These are phyloP conservation scores for Cladosporium phlei DNA, from an alignment of 2,329 filamentous ascomycete species.

Conservation along the genomic window DNA sequence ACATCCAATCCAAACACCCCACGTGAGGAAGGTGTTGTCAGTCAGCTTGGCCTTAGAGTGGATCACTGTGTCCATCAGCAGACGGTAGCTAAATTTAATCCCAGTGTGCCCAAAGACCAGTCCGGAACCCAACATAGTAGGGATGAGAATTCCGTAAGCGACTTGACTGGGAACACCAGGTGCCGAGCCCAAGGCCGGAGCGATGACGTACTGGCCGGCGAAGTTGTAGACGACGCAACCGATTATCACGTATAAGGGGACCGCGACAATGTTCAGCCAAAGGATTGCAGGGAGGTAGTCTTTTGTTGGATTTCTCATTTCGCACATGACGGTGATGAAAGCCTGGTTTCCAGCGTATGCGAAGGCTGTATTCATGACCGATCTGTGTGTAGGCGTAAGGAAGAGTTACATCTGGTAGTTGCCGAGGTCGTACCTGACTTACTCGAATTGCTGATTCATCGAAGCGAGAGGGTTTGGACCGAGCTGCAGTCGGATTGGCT, in stretches of 20 bases:
- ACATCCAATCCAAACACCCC: conserved; percentile 9
- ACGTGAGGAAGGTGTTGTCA: conserved; percentile 6
- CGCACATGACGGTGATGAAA: conserved; percentile 9
- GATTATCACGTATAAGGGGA: conserved; percentile 6
- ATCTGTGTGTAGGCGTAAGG: no score
- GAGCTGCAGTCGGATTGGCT: conserved; percentile 1
- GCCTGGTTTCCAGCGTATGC: conserved; percentile 7
- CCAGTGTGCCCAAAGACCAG: conserved; percentile 6
- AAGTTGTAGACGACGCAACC: conserved; percentile 4
- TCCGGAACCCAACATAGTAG: conserved; percentile 8
- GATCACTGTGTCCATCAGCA: conserved; percentile 1
- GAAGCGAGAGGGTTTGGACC: not conserved
- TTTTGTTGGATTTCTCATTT: conserved; percentile 7
- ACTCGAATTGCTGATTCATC: conserved; percentile 5
- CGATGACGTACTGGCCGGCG: not conserved
- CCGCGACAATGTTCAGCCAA: conserved; percentile 4
- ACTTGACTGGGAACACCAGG: conserved; percentile 4
- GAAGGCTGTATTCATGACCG: conserved; percentile 2
- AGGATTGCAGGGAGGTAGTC: conserved; percentile 1
- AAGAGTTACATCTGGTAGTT: no score
- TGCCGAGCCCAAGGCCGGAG: conserved; percentile 1
- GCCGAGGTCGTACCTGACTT: no score
- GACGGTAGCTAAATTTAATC: conserved; percentile 7
- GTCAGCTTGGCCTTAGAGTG: not conserved
- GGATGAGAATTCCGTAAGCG: conserved; percentile 4